Conservation (phyloP, 768 basidiomycete genomes). For the Collybia nuda region DNA sequence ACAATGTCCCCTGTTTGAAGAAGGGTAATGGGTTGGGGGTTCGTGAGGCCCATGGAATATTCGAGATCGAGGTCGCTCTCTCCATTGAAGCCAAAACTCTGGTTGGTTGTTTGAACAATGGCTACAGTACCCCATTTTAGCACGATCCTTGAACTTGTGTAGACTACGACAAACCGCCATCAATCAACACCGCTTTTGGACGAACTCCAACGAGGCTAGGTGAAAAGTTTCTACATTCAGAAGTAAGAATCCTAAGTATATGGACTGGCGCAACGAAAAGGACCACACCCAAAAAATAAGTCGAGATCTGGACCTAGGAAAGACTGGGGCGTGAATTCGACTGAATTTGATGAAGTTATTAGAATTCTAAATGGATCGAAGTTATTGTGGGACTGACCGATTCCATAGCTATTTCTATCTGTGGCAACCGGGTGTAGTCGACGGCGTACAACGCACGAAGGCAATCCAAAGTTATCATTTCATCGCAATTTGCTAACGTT, state of each 20-base stretch:
- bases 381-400: conserved; percentile 22
- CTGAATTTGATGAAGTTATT: conserved; percentile 18
- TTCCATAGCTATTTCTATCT: conserved; percentile 36
- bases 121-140: conserved; percentile 24
- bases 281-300: conserved; percentile 34
- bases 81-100: conserved; percentile 47
- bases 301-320: conserved; percentile 45
- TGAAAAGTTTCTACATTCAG: conserved; percentile 31
- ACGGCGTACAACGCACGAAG: conserved; percentile 39
- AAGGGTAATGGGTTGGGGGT: conserved; percentile 37
- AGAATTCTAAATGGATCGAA: not conserved
- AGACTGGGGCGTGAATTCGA: conserved; percentile 53
- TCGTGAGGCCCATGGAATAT: conserved; percentile 51
- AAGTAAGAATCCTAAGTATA: not conserved
- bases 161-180: conserved; percentile 23
- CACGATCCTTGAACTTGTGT: too few relatives aligned
- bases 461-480: conserved; percentile 37
- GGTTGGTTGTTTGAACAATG: conserved; percentile 38
- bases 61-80: conserved; percentile 60
- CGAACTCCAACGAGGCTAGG: conserved; percentile 32
- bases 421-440: conserved; percentile 29
- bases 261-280: not conserved
- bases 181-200: conserved; percentile 33
- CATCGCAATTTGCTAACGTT: conserved; percentile 25
- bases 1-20: conserved; percentile 44